These are phyloP conservation scores for Clohesyomyces aquaticus DNA, from an alignment of 495 filamentous ascomycete species.

Conservation along the genomic window DNA sequence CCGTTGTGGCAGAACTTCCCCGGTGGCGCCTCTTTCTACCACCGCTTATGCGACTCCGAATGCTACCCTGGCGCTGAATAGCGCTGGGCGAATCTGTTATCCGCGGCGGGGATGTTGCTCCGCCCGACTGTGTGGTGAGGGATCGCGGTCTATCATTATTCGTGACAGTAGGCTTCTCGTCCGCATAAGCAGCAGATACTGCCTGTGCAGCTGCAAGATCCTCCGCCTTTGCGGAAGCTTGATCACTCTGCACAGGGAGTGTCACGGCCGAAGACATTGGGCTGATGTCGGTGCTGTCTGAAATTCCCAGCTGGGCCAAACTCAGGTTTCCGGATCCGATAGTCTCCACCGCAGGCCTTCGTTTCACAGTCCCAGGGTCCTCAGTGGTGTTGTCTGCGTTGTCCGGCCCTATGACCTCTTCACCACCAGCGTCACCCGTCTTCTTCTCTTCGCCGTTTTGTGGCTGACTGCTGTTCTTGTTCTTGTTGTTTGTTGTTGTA, in stretches of 20 bases:
- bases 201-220: slow-evolving; percentile 62
- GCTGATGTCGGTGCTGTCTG: slow-evolving; percentile 55
- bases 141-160: slow-evolving; percentile 40
- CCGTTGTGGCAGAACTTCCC: slow-evolving; percentile 83
- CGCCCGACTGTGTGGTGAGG: slow-evolving; percentile 40
- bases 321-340: slow-evolving; percentile 86
- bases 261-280: slow-evolving; percentile 53
- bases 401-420: slow-evolving; percentile 46
- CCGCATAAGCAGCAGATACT: slow-evolving; percentile 62
- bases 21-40: slow-evolving; percentile 66
- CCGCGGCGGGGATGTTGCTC: slow-evolving; percentile 55
- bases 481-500: slow-evolving; percentile 50
- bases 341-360: slow-evolving; percentile 75
- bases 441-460: slow-evolving; percentile 48
- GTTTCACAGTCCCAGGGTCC: slow-evolving; percentile 47
- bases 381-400: slow-evolving; percentile 20
- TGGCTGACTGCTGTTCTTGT: slow-evolving; percentile 27
- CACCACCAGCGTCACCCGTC: slow-evolving; percentile 36
- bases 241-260: slow-evolving; percentile 53
- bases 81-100: slow-evolving; percentile 66
- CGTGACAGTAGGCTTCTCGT: slow-evolving; percentile 25
- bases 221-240: slow-evolving; percentile 60
- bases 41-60: slow-evolving; percentile 74
- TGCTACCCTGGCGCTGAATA: slow-evolving; percentile 75
- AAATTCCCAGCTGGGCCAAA: slow-evolving; percentile 77